Evolutionary conservation across 768 basidiomycete species (phyloP).

Genomic region (Suillus cothurnatus): DNA sequence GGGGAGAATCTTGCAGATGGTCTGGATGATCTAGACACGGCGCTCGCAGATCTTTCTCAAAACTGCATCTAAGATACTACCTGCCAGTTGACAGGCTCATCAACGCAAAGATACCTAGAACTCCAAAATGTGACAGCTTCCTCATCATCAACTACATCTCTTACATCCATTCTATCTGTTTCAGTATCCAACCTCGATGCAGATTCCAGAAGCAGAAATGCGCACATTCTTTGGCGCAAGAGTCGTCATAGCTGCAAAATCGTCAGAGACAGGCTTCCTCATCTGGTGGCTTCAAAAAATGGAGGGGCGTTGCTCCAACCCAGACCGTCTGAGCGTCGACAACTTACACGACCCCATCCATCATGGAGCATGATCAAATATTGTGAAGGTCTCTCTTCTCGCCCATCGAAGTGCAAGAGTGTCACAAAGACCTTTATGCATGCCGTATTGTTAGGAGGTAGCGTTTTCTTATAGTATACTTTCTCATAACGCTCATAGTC

Average conservation of each 20-base stretch:
- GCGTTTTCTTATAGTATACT: slow-evolving; percentile 22
- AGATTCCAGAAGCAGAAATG: slow-evolving; percentile 90
- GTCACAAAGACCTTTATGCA: slow-evolving; percentile 81
- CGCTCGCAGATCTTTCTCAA: slow-evolving; percentile 79
- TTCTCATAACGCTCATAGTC: slow-evolving; percentile 5
- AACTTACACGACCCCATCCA: slow-evolving; percentile 74
- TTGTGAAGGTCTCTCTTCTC: slow-evolving; percentile 73
- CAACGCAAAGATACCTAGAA: slow-evolving; percentile 50
- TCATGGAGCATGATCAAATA: slow-evolving; percentile 73
- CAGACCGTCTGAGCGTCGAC: slow-evolving; percentile 59
- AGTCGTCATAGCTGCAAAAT: slow-evolving; percentile 71
- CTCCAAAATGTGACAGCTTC: slow-evolving; percentile 39
- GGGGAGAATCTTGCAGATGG: slow-evolving; percentile 60
- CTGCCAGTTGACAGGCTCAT: slow-evolving; percentile 1
- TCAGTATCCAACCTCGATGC: slow-evolving; percentile 81
- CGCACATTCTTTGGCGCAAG: slow-evolving; percentile 92
- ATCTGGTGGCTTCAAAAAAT: slow-evolving; percentile 36
- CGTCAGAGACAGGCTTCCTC: slow-evolving; percentile 34
- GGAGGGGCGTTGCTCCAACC: slow-evolving; percentile 35
- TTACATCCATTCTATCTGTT: slow-evolving; percentile 68
- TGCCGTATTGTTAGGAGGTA: slow-evolving; percentile 81
- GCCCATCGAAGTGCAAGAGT: slow-evolving; percentile 72
- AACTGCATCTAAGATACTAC: slow-evolving; percentile 48
- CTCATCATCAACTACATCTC: slow-evolving; percentile 33
- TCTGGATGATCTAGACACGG: slow-evolving; percentile 81